Percentiles rank a stretch among this genome's conserved stretches.
Conservation (phyloP, 176 grass and related monocot species). For the Eleusine coracana region DNA sequence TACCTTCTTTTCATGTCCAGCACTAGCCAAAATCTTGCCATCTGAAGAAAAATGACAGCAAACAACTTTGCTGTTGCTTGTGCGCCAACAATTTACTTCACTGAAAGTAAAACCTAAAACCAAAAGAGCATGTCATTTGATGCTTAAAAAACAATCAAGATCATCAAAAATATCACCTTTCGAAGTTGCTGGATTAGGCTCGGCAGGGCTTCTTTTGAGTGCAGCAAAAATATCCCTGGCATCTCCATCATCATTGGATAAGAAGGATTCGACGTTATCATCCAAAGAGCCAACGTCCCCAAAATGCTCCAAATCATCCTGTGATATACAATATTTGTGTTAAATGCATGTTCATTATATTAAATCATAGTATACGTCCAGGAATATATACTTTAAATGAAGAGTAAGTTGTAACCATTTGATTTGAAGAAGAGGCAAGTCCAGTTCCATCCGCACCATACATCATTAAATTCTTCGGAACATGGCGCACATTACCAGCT, state of each 20-base stretch:
- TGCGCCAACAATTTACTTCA: slow-evolving; percentile 75
- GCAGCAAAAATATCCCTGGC: slow-evolving; percentile 90
- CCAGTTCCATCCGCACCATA: slow-evolving; percentile 86
- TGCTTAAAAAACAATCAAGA: slow-evolving; percentile 5
- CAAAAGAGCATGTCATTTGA: slow-evolving; percentile 13
- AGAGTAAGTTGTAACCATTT: slow-evolving; percentile 71
- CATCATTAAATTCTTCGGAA: slow-evolving; percentile 85
- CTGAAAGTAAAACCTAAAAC: slow-evolving; percentile 89
- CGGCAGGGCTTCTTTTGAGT: slow-evolving; percentile 65
- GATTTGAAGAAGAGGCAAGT: slow-evolving; percentile 96
- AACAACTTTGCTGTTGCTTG: slow-evolving; percentile 91
- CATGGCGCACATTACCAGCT: slow-evolving; percentile 70
- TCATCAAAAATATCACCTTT: slow-evolving; percentile 55
- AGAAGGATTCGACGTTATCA: slow-evolving; percentile 97
- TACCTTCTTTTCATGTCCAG: slow-evolving; percentile 98
- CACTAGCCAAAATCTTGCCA: slow-evolving; percentile 91
- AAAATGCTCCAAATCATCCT: slow-evolving; percentile 98
- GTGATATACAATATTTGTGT: slow-evolving; percentile 27
- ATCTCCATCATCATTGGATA: slow-evolving; percentile 91
- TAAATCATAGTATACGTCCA: slow-evolving; percentile 18
- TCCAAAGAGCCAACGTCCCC: slow-evolving; percentile 90
- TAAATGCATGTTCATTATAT: slow-evolving; percentile 29
- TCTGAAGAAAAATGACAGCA: slow-evolving; percentile 98
- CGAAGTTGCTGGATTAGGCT: slow-evolving; percentile 63
- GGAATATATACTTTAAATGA: slow-evolving; percentile 23